Evolutionary conservation across 2,329 filamentous ascomycete species (phyloP).

Genomic region (Aphanocladium album): DNA sequence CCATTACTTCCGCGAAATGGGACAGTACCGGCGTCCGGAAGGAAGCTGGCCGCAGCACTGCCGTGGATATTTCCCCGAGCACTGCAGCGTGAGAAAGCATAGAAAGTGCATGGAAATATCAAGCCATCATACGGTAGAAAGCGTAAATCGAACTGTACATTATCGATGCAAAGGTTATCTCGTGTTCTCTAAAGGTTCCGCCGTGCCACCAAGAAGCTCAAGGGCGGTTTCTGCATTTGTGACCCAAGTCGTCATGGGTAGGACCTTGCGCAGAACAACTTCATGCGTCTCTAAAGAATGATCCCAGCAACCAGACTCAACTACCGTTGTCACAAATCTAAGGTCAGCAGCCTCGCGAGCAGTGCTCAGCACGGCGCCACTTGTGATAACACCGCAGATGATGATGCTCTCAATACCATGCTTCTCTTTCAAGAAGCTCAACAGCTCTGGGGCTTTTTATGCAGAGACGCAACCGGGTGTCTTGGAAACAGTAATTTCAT

Average conservation of each 20-base stretch:
- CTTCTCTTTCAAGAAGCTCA: neutral
- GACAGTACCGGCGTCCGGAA: conserved; percentile 15
- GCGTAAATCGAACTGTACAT: neutral
- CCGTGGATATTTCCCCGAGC: neutral
- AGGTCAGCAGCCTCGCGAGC: conserved; percentile 4
- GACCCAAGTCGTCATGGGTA: conserved; percentile 2
- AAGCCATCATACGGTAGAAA: neutral
- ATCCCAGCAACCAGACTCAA: conserved; percentile 1
- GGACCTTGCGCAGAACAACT: neutral
- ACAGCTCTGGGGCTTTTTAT: neutral
- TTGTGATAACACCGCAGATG: neutral
- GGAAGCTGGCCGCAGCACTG: neutral
- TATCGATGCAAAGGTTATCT: neutral
- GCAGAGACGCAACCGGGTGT: neutral
- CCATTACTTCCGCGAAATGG: conserved; percentile 40
- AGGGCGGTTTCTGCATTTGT: neutral
- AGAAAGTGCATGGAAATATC: neutral
- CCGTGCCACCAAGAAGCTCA: neutral
- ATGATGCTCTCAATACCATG: neutral
- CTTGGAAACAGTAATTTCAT: neutral
- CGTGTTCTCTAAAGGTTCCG: neutral
- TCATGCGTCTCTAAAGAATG: neutral
- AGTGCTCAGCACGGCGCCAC: conserved; percentile 1
- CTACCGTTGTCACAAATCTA: neutral
- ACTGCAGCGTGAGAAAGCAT: neutral